Base-by-base conservation (phyloP, 2,329 filamentous ascomycete genomes). In the Mycogone perniciosa region DNA sequence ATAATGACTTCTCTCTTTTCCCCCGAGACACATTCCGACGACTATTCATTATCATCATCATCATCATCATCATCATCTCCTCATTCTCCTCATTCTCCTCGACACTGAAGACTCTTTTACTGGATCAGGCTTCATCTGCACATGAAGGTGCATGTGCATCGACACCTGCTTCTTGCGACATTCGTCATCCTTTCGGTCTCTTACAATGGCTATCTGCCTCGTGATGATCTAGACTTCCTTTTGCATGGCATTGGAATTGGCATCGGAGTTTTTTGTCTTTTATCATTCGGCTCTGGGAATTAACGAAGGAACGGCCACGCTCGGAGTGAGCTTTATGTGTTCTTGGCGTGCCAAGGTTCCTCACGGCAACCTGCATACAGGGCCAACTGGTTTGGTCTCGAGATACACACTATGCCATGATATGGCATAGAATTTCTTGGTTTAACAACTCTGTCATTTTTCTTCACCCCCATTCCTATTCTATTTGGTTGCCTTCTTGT, bases 171-270 rank as follows among this genome's bases (percentile, higher is more conserved):
- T 51, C 48, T 51, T 30, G 37, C 49, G 37, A 43, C 49, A 29
- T 46, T 41, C 37, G 37, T 33, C 33, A 35, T 27, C 45, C 40
- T 33, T 44, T 4, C 13, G 6, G 44, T 44, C 40, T 52, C 41
- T 48, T 37, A 34, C 31, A 33, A 52, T 39, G 31, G 46, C 46
- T 33, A 52, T 46, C 45, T 20, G 38, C 41, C 42, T 41, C 41
- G 44, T 29, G 42, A 9, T 31, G 38, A 35, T 53, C 51, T 48
- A 50, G 46, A 44, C 43, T 54, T 48, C 46, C 44, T 40, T 57
- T 54, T 60, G 59, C 59, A 65, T 58, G 61, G 59, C 63, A 58
- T 55, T 20, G 20, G 20, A 20, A 20, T 30, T 50, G 51, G 53
- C 38, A 52, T 53, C 56, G 46, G 51, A 37, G 52, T 42, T 37